Evolutionary conservation across 2,329 filamentous ascomycete genomes (phyloP).

Genomic region (Zasmidium angulare): DNA sequence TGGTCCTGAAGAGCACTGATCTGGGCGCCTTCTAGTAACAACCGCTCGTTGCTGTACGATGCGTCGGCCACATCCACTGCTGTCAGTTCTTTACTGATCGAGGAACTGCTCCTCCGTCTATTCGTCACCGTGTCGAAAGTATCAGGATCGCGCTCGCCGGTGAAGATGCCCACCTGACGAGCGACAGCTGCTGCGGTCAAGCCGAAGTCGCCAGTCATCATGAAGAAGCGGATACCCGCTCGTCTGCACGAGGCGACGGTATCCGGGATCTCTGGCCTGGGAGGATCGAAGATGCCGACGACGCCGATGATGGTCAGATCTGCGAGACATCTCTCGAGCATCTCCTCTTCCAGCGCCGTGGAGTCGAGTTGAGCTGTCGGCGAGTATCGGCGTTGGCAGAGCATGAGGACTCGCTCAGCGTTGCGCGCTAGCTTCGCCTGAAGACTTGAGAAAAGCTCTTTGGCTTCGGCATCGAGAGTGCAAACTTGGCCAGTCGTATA

Average conservation of each 20-base stretch:
- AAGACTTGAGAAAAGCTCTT: neutral
- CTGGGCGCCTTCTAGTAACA: neutral
- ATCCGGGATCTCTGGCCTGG: conserved; percentile 37
- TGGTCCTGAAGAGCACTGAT: neutral
- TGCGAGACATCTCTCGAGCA: neutral
- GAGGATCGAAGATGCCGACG: conserved; percentile 56
- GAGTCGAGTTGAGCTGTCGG: neutral
- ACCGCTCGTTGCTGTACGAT: neutral
- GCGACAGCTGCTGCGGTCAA: conserved; percentile 49
- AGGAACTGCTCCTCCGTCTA: conserved; percentile 20
- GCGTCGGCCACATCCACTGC: neutral
- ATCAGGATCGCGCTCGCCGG: neutral
- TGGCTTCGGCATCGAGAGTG: neutral
- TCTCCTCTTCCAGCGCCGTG: neutral
- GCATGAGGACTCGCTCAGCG: neutral
- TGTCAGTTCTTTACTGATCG: neutral
- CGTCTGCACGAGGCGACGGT: conserved; percentile 46
- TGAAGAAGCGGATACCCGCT: conserved; percentile 49
- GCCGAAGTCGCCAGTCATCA: conserved; percentile 50
- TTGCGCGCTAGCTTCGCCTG: neutral
- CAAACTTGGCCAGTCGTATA: neutral
- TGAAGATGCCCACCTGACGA: conserved; percentile 46
- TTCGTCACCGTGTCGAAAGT: neutral
- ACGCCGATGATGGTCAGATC: conserved; percentile 32
- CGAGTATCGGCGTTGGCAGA: neutral